Percentiles rank a stretch among this genome's conserved stretches.
Conservation (phyloP, 805 yeast genomes). For the Grigorovia yakushimaensis region DNA sequence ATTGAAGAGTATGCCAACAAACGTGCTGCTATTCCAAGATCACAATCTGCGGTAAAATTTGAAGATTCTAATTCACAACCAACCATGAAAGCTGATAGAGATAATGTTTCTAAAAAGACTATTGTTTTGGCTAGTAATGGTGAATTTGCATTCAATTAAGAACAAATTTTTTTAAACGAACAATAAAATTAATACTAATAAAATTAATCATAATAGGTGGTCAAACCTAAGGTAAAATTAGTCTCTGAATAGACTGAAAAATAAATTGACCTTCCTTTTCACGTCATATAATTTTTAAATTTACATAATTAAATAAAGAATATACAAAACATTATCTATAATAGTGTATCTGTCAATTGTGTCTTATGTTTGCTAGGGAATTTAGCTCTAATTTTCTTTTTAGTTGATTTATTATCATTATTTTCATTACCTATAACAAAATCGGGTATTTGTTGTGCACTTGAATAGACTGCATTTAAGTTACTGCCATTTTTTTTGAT, state of each 20-base stretch:
- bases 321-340: background rate
- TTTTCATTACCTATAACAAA: conserved; percentile 2
- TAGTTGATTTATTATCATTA: conserved; percentile 3
- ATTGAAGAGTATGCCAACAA: conserved; percentile 55
- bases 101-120: background rate
- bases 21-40: conserved; percentile 46
- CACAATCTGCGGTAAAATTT: conserved; percentile 21
- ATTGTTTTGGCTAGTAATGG: conserved; percentile 7
- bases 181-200: no score
- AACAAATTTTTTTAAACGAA: no score
- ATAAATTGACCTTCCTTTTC: no score
- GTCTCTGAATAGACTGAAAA: no score
- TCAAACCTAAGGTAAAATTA: no score
- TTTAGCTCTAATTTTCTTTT: conserved; percentile 13
- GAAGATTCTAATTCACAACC: background rate
- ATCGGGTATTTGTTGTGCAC: conserved; percentile 14
- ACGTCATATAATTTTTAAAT: background rate
- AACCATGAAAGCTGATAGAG: background rate
- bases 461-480: conserved; percentile 11
- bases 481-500: conserved; percentile 11
- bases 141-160: conserved; percentile 3
- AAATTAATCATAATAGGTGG: no score
- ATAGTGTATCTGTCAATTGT: background rate
- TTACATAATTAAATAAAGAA: background rate
- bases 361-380: conserved; percentile 9